A percentile compares a stretch with the other conserved stretches of the same genome.
Evolutionary conservation across 176 grass and related monocot genomes (phyloP).

Genomic region (Musa schizocarpa): DNA sequence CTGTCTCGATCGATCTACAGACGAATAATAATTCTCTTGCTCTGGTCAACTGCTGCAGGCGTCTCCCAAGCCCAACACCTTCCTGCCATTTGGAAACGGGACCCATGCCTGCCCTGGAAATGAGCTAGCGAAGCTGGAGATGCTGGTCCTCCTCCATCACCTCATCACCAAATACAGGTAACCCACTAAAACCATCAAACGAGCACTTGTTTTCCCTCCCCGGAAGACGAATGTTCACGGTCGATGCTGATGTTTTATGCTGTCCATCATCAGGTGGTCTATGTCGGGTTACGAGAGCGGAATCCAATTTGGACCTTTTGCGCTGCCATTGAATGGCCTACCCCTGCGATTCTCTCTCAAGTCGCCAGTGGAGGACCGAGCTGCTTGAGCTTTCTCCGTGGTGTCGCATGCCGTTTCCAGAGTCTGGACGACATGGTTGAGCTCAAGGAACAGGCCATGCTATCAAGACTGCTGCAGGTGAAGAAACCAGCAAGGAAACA

Average conservation of each 20-base stretch:
- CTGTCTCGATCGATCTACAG: not conserved
- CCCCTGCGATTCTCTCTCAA: slow-evolving; percentile 21
- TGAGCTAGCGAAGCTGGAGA: slow-evolving; percentile 99
- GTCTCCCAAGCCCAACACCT: slow-evolving; percentile 83
- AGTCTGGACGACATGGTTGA: too few species aligned
- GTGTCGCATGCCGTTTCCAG: too few species aligned
- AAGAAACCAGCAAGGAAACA: too few species aligned
- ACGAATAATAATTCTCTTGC: not conserved
- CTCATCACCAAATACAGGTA: slow-evolving; percentile 79
- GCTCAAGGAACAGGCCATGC: too few species aligned
- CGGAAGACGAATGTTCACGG: too few species aligned
- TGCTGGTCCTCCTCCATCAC: slow-evolving; percentile 89
- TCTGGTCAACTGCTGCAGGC: slow-evolving; percentile 26
- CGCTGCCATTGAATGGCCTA: slow-evolving; percentile 16
- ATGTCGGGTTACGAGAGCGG: not conserved
- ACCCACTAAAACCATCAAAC: too few species aligned
- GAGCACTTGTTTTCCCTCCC: not conserved
- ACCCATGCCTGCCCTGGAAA: slow-evolving; percentile 96
- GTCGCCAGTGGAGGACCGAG: not conserved
- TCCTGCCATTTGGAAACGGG: slow-evolving; percentile 98
- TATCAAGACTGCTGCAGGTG: too few species aligned
- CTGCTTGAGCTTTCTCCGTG: too few species aligned
- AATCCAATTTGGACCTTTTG: slow-evolving; percentile 25
- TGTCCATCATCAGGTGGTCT: not conserved
- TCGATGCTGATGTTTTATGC: not conserved